Percentiles rank a stretch among this genome's conserved stretches.
Evolutionary conservation across 345 rosid genomes (phyloP).

Genomic region (Citrus trifoliata): DNA sequence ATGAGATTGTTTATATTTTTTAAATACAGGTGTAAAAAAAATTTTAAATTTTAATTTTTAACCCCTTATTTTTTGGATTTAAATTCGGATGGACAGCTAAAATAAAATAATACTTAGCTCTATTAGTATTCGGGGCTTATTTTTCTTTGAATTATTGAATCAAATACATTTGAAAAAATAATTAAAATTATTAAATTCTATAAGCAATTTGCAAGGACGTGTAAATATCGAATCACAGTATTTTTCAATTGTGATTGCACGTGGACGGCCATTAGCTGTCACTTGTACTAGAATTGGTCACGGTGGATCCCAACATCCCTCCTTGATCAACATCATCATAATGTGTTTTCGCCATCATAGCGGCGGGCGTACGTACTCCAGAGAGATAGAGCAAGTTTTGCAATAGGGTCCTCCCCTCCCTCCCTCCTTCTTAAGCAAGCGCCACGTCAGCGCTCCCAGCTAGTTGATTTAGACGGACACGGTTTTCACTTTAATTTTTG

Average conservation of each 20-base stretch:
- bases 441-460: background rate
- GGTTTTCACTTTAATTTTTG: background rate
- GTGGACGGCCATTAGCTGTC: conserved; percentile 3
- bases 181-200: no score
- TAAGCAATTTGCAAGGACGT: background rate
- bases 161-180: no score
- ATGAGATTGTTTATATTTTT: no score
- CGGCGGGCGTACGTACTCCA: background rate
- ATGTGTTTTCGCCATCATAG: background rate
- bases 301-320: background rate
- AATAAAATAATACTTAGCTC: no score
- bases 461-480: background rate
- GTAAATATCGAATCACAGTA: background rate
- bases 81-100: no score
- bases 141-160: no score
- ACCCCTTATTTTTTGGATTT: no score
- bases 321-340: background rate
- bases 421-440: background rate
- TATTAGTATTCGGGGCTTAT: no score
- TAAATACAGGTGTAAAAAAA: no score
- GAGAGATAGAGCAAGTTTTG: background rate
- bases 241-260: background rate
- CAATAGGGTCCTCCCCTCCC: no score
- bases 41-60: no score
- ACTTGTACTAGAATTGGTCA: background rate